phyloP scores from a whole-genome alignment of 495 filamentous ascomycete genomes.

The Hyaloscypha finlandica region DNA sequence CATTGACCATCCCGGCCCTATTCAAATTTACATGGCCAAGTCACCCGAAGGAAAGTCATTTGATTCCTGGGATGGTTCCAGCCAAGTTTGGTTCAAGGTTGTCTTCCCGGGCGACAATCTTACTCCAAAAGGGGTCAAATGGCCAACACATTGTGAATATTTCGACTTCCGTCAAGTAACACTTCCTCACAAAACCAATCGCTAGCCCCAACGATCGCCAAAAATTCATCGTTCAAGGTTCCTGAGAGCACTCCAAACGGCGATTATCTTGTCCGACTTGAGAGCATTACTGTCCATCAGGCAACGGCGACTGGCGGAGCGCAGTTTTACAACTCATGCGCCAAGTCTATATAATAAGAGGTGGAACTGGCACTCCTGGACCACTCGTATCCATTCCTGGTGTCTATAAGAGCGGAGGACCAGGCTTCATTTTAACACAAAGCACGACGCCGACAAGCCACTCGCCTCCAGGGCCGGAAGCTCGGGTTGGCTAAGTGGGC shows the following conservation, averaged over 20 bases:
- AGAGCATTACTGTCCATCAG: slow-evolving; percentile 60
- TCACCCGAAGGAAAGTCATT: slow-evolving; percentile 43
- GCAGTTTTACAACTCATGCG: slow-evolving; percentile 57
- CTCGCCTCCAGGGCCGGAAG: slow-evolving; percentile 44
- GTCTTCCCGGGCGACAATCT: slow-evolving; percentile 22
- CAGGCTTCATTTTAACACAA: slow-evolving; percentile 41
- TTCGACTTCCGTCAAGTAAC: background rate
- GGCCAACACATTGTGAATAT: slow-evolving; percentile 43
- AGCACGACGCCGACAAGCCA: slow-evolving; percentile 39
- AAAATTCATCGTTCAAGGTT: background rate
- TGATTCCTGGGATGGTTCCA: slow-evolving; percentile 47
- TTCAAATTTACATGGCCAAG: slow-evolving; percentile 51
- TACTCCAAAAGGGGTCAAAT: slow-evolving; percentile 35
- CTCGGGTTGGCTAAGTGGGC: slow-evolving; percentile 28
- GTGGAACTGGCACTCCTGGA: slow-evolving; percentile 47
- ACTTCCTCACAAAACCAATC: slow-evolving; percentile 47
- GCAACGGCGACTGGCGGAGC: slow-evolving; percentile 43
- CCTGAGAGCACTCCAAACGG: slow-evolving; percentile 44
- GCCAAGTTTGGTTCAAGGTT: slow-evolving; percentile 53
- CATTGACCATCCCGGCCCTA: slow-evolving; percentile 49
- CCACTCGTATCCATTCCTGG: slow-evolving; percentile 53
- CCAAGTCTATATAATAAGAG: slow-evolving; percentile 59
- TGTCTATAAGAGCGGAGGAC: slow-evolving; percentile 55
- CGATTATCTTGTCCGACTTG: slow-evolving; percentile 61
- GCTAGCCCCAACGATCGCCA: slow-evolving; percentile 19